These are phyloP conservation scores for Ceratobasidium sp. DNA, from an alignment of 1,284 basidiomycete genomes.

Conservation along the genomic window DNA sequence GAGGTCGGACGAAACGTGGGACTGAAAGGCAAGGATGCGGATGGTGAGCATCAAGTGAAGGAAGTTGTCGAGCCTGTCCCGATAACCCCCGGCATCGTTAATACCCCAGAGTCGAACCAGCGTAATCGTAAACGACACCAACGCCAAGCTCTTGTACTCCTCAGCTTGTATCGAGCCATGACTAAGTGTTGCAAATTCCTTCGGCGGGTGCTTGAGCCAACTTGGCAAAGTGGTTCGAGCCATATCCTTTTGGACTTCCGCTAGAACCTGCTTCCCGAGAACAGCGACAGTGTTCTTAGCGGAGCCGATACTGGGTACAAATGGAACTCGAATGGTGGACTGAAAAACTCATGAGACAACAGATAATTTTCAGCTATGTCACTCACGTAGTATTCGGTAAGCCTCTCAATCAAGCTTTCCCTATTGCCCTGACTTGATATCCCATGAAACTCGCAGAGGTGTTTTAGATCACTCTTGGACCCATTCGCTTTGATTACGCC, in stretches of 20 bases:
- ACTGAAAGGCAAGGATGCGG: slow-evolving; percentile 8
- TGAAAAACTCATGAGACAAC: too few relatives aligned
- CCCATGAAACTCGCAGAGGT: too few relatives aligned
- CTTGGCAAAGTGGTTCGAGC: slow-evolving; percentile 18
- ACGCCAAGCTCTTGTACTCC: slow-evolving; percentile 46
- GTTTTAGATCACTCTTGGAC: too few relatives aligned
- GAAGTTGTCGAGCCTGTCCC: slow-evolving; percentile 15
- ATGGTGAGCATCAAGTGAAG: slow-evolving; percentile 28
- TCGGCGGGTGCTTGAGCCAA: slow-evolving; percentile 39
- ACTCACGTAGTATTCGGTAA: too few relatives aligned
- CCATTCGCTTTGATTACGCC: too few relatives aligned
- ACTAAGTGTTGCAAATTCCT: slow-evolving; percentile 24
- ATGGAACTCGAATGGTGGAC: slow-evolving; percentile 52
- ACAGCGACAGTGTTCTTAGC: too few relatives aligned
- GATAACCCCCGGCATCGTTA: background rate
- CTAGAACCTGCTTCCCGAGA: slow-evolving; percentile 3
- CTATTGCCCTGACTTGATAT: too few relatives aligned
- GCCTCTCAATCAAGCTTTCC: too few relatives aligned
- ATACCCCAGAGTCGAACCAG: slow-evolving; percentile 42
- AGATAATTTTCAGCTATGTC: too few relatives aligned
- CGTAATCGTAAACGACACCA: slow-evolving; percentile 47
- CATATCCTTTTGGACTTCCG: slow-evolving; percentile 26
- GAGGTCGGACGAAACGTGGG: background rate
- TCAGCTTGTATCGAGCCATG: slow-evolving; percentile 48
- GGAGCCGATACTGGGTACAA: too few relatives aligned